phyloP scores from a whole-genome alignment of 257 asterid genomes.

The Misopates orontium region DNA sequence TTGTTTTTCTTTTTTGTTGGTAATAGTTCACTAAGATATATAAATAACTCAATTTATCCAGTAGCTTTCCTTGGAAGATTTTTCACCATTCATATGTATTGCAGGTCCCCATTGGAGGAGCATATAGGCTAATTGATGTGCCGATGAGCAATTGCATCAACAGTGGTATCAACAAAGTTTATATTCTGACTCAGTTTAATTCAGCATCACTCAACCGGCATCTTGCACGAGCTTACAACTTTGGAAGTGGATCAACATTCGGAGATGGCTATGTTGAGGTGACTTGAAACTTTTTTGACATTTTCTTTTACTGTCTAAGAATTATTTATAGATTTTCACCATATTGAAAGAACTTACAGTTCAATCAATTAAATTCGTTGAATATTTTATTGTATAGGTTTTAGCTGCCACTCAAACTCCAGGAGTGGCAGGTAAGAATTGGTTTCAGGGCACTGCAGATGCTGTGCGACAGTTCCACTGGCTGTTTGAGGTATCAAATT shows the following conservation, averaged over 20 bases:
- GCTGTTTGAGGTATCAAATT: slow-evolving; percentile 83
- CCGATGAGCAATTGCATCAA: slow-evolving; percentile 99
- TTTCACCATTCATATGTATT: slow-evolving; percentile 8
- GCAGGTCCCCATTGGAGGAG: slow-evolving; percentile 98
- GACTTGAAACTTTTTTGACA: not conserved
- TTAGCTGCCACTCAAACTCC: slow-evolving; percentile 98
- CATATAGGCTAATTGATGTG: slow-evolving; percentile 90
- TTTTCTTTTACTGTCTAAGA: not conserved
- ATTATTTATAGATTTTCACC: not conserved
- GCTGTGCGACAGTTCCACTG: slow-evolving; percentile 96
- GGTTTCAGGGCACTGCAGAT: slow-evolving; percentile 99
- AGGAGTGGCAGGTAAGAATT: slow-evolving; percentile 80
- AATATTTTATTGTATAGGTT: slow-evolving; percentile 49
- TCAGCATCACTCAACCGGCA: slow-evolving; percentile 98
- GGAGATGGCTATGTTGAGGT: slow-evolving; percentile 99
- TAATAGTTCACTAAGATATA: not conserved
- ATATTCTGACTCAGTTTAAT: slow-evolving; percentile 94
- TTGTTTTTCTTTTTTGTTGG: too few species aligned
- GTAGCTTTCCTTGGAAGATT: too few species aligned
- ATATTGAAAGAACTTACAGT: slow-evolving; percentile 5
- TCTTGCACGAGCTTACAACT: slow-evolving; percentile 82
- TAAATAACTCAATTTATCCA: too few species aligned
- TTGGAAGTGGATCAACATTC: slow-evolving; percentile 67
- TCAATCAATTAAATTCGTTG: slow-evolving; percentile 11
- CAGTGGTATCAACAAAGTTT: slow-evolving; percentile 92